Evolutionary conservation across 2,329 filamentous ascomycete genomes (phyloP).

Genomic region (Alternaria conjuncta): DNA sequence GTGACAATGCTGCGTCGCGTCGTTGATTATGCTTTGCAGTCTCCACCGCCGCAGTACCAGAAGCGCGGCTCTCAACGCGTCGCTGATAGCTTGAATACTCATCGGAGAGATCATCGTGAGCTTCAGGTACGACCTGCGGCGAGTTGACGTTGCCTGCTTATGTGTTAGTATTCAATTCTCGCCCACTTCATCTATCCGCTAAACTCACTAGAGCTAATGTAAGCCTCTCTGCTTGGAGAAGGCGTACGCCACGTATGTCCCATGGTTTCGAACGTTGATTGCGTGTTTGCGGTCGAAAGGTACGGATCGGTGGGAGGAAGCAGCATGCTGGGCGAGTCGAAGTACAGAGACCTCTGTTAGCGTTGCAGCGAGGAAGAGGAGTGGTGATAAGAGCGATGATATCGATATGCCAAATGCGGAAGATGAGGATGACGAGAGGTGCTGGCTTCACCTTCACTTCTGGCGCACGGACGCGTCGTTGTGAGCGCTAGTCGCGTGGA

Average conservation of each 20-base stretch:
- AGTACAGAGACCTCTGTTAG: neutral
- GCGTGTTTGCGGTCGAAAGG: neutral
- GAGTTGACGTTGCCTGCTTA: conserved; percentile 5
- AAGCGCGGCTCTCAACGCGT: neutral
- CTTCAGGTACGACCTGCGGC: neutral
- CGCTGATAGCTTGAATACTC: neutral
- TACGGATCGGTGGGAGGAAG: neutral
- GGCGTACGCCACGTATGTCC: conserved; percentile 6
- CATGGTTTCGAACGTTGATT: neutral
- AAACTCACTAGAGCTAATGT: conserved; percentile 9
- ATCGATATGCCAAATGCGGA: neutral
- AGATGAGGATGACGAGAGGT: neutral
- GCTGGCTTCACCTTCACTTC: conserved; percentile 13
- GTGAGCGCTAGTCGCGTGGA: neutral
- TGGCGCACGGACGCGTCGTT: neutral
- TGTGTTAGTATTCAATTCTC: neutral
- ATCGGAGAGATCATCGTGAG: too few species aligned
- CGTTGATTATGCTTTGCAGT: neutral
- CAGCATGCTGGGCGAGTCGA: neutral
- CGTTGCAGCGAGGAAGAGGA: neutral
- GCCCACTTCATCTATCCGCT: accelerated
- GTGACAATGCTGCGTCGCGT: neutral
- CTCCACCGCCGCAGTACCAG: neutral
- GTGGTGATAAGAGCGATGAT: neutral
- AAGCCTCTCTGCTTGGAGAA: conserved; percentile 4